phyloP scores from a whole-genome alignment of 768 basidiomycete genomes.

The Rhodosporidiobolus sp. region DNA sequence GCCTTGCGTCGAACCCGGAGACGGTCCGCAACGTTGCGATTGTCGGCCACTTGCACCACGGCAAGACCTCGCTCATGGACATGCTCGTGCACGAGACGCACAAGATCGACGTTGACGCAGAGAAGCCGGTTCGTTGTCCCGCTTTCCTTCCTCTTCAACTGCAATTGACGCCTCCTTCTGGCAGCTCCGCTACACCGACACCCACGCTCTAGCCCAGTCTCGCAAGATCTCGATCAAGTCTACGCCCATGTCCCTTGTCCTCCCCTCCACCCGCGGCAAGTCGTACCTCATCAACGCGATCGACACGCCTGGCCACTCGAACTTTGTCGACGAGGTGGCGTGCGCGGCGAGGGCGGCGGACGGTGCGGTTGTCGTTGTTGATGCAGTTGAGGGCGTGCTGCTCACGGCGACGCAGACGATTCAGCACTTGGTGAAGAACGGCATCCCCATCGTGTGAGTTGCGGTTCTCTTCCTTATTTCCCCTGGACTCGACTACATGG shows the following conservation, averaged over 20 bases:
- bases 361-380: slow-evolving; percentile 88
- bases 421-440: slow-evolving; percentile 34
- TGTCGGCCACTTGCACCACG: slow-evolving; percentile 95
- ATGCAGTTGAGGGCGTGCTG: slow-evolving; percentile 92
- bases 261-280: slow-evolving; percentile 80
- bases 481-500: slow-evolving; percentile 27
- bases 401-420: slow-evolving; percentile 37
- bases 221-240: slow-evolving; percentile 94
- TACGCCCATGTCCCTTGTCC: slow-evolving; percentile 88
- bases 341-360: slow-evolving; percentile 80
- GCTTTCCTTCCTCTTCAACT: not conserved
- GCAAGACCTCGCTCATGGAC: slow-evolving; percentile 94
- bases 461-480: not conserved
- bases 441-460: slow-evolving; percentile 25
- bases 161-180: not conserved
- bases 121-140: slow-evolving; percentile 65
- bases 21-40: slow-evolving; percentile 96
- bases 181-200: slow-evolving; percentile 93
- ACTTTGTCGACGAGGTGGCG: slow-evolving; percentile 97
- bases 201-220: slow-evolving; percentile 80
- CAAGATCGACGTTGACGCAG: slow-evolving; percentile 88
- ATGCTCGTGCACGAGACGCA: slow-evolving; percentile 98
- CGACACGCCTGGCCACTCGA: slow-evolving; percentile 97
- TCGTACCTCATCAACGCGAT: slow-evolving; percentile 89
- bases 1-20: slow-evolving; percentile 83